Percentiles rank a stretch among this genome's conserved stretches.
phyloP scores from a whole-genome alignment of 495 filamentous ascomycete genomes.

The Sphaerosporella brunnea region DNA sequence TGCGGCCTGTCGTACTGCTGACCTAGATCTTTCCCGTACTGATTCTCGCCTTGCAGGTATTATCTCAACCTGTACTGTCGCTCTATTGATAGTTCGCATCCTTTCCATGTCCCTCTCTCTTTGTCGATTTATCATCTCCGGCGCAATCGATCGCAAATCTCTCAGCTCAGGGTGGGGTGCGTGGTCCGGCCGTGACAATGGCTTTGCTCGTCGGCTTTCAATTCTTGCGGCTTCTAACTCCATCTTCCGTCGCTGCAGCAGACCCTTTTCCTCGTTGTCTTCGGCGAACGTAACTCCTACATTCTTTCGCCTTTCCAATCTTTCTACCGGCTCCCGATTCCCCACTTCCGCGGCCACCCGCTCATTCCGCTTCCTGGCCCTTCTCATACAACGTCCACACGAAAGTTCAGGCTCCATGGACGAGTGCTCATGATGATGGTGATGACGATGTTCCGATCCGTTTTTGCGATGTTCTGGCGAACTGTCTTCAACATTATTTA shows the following conservation, averaged over 20 bases:
- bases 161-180: no score
- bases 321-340: not conserved
- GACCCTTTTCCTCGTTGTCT: no score
- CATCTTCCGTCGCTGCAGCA: no score
- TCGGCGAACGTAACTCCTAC: no score
- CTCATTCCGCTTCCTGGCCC: slow-evolving; percentile 16
- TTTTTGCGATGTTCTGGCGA: not conserved
- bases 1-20: not conserved
- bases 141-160: no score
- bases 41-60: not conserved
- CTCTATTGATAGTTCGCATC: no score
- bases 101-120: no score
- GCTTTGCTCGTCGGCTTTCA: no score
- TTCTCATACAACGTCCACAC: slow-evolving; percentile 17
- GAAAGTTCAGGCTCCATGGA: slow-evolving; percentile 17
- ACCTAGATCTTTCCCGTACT: no score
- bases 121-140: no score
- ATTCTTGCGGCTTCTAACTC: no score
- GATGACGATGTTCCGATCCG: slow-evolving; percentile 16
- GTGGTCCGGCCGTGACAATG: no score
- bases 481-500: slow-evolving; percentile 9
- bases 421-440: slow-evolving; percentile 22
- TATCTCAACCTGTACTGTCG: not conserved
- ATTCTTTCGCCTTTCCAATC: slow-evolving; percentile 4
- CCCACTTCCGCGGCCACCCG: slow-evolving; percentile 1